These are phyloP conservation scores for Scolecobasidium constrictum DNA, from an alignment of 2,329 filamentous ascomycete genomes.

Conservation along the genomic window DNA sequence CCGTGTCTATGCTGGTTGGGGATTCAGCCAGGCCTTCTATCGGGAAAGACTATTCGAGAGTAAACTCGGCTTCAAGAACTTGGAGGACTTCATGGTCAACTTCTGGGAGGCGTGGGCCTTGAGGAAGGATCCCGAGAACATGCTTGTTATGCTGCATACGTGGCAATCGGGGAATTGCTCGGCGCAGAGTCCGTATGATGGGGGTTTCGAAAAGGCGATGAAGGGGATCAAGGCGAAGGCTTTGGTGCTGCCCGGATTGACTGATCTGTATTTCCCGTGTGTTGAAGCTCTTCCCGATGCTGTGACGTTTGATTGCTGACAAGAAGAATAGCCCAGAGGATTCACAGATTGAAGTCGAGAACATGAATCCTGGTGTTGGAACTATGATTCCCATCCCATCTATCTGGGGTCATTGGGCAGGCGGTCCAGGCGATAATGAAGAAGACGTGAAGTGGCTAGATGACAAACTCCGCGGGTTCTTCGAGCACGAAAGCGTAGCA, in stretches of 20 bases:
- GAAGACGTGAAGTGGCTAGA: conserved; percentile 66
- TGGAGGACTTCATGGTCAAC: conserved; percentile 63
- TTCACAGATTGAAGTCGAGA: conserved; percentile 59
- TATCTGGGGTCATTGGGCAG: conserved; percentile 52
- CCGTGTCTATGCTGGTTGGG: conserved; percentile 70
- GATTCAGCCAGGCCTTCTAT: conserved; percentile 71
- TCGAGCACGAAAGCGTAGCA: no score
- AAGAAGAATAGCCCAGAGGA: conserved; percentile 54
- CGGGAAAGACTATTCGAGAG: conserved; percentile 58
- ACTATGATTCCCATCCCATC: conserved; percentile 44
- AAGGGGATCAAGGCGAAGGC: conserved; percentile 60
- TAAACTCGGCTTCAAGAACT: conserved; percentile 50
- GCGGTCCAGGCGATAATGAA: conserved; percentile 57
- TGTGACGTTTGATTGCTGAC: background rate
- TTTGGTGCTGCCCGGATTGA: conserved; percentile 59
- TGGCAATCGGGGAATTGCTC: conserved; percentile 70
- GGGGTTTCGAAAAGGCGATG: conserved; percentile 51
- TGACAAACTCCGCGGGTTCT: conserved; percentile 44
- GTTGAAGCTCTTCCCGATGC: conserved; percentile 18
- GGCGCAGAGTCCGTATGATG: conserved; percentile 56
- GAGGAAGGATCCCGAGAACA: conserved; percentile 63
- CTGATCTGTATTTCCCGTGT: conserved; percentile 70
- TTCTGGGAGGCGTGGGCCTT: conserved; percentile 71
- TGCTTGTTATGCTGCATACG: conserved; percentile 64
- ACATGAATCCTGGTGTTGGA: conserved; percentile 49